phyloP scores from a whole-genome alignment of 805 yeast genomes.

The Maudiozyma serrabonitensis region DNA sequence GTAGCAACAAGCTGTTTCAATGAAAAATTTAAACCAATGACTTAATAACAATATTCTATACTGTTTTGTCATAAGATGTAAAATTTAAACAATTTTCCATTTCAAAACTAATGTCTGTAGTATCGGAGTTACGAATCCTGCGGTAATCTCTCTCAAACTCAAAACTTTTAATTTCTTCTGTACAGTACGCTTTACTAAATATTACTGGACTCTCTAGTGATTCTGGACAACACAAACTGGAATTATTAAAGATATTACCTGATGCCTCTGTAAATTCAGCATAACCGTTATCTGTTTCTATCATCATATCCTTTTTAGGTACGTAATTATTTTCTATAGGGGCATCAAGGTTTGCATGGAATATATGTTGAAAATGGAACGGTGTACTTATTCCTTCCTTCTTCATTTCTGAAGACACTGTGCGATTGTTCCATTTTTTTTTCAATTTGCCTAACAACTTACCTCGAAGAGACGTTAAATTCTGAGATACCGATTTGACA shows the following conservation, averaged over 20 bases:
- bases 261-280: background rate
- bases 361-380: slow-evolving; percentile 32
- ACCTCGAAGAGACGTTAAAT: slow-evolving; percentile 5
- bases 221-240: background rate
- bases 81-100: background rate
- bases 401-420: background rate
- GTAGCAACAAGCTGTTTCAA: too few species aligned
- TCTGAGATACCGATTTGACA: background rate
- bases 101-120: background rate
- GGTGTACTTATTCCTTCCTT: slow-evolving; percentile 29
- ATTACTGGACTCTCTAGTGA: background rate
- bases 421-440: slow-evolving; percentile 9
- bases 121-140: background rate
- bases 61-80: background rate
- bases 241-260: background rate
- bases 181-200: slow-evolving; percentile 11
- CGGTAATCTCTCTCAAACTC: slow-evolving; percentile 1
- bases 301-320: background rate
- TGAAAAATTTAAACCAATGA: background rate
- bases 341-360: slow-evolving; percentile 25
- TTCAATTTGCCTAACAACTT: slow-evolving; percentile 18
- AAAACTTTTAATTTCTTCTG: slow-evolving; percentile 4
- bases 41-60: background rate
- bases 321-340: background rate
- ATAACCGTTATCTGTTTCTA: slow-evolving; percentile 1